Evolutionary conservation across 805 yeast species (phyloP).

Genomic region (Candida argentea): DNA sequence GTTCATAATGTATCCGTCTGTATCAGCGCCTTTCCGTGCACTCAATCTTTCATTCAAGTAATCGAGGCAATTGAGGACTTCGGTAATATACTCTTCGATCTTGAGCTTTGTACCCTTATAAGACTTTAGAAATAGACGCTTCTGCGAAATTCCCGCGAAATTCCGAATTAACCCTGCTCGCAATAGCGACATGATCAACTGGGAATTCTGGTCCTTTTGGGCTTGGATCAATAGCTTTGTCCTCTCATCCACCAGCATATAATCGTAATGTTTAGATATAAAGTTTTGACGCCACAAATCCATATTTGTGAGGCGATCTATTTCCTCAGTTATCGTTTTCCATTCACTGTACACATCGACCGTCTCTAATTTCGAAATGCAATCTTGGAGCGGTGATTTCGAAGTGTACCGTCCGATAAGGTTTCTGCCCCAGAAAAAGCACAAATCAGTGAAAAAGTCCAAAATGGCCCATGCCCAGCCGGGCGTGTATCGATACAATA

Average conservation of each 20-base stretch:
- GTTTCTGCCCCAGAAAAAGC: slow-evolving; percentile 37
- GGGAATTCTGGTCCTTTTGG: slow-evolving; percentile 46
- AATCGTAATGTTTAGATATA: slow-evolving; percentile 73
- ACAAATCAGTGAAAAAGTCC: slow-evolving; percentile 34
- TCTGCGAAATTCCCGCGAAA: slow-evolving; percentile 83
- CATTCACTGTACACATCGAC: slow-evolving; percentile 63
- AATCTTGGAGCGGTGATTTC: slow-evolving; percentile 37
- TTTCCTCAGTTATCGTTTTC: slow-evolving; percentile 43
- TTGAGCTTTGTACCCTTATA: slow-evolving; percentile 81
- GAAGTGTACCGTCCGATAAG: slow-evolving; percentile 23
- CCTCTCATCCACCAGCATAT: slow-evolving; percentile 68
- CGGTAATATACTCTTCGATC: slow-evolving; percentile 79
- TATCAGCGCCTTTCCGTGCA: slow-evolving; percentile 16
- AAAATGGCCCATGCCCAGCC: slow-evolving; percentile 30
- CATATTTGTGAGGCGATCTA: slow-evolving; percentile 36
- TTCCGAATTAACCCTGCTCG: slow-evolving; percentile 81
- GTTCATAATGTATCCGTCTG: slow-evolving; percentile 28
- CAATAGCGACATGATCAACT: slow-evolving; percentile 51
- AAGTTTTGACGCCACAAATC: slow-evolving; percentile 73
- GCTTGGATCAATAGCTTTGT: slow-evolving; percentile 54
- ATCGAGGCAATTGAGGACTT: slow-evolving; percentile 59
- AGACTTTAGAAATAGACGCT: slow-evolving; percentile 67
- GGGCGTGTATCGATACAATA: slow-evolving; percentile 26
- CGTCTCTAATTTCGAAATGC: slow-evolving; percentile 36
- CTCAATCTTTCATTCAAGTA: slow-evolving; percentile 40